These are phyloP conservation scores for Voacanga thouarsii DNA, from an alignment of 257 asterid species.

Conservation along the genomic window DNA sequence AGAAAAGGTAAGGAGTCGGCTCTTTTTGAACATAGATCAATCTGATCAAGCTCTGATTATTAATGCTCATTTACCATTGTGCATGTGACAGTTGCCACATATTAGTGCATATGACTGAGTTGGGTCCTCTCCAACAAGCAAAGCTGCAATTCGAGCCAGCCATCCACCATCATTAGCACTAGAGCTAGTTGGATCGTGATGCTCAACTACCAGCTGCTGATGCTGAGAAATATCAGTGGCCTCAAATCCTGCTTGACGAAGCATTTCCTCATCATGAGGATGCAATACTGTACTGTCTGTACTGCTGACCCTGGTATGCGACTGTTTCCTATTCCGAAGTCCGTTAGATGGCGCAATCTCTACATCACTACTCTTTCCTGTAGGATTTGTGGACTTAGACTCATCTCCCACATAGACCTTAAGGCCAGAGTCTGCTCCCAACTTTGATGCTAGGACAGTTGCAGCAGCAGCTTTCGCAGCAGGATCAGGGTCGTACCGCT, in stretches of 20 bases:
- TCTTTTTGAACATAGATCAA: neutral
- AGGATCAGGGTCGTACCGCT: constrained; percentile 84
- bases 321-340: constrained; percentile 56
- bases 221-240: constrained; percentile 37
- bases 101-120: constrained; percentile 72
- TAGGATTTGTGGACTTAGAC: constrained; percentile 31
- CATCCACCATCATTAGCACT: constrained; percentile 57
- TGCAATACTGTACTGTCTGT: constrained; percentile 24
- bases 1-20: constrained; percentile 6
- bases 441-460: constrained; percentile 69
- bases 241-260: constrained; percentile 26
- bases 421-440: constrained; percentile 73
- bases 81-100: constrained; percentile 79
- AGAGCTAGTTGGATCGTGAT: constrained; percentile 41
- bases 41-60: neutral
- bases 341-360: constrained; percentile 47
- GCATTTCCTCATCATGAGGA: constrained; percentile 39
- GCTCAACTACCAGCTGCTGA: constrained; percentile 60
- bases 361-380: constrained; percentile 56
- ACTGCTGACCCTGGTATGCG: constrained; percentile 28
- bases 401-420: constrained; percentile 55
- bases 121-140: constrained; percentile 87
- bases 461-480: constrained; percentile 92
- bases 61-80: constrained; percentile 48
- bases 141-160: constrained; percentile 76